phyloP scores from a whole-genome alignment of 768 basidiomycete genomes.

The Russula virescens region DNA sequence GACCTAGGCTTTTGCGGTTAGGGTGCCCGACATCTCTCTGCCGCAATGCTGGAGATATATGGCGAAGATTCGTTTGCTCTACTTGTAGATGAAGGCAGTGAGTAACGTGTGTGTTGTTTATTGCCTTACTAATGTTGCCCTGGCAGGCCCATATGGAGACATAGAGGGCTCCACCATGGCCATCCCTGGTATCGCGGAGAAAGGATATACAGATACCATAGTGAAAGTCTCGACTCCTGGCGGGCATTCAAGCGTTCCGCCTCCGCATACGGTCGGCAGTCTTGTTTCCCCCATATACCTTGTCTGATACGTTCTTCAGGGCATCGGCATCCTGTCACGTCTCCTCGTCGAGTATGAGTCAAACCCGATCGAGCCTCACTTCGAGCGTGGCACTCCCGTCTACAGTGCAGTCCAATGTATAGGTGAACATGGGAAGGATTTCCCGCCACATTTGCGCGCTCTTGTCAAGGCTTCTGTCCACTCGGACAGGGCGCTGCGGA shows the following conservation, averaged over 20 bases:
- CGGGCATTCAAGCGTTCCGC: constrained; percentile 85
- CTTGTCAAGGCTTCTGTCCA: constrained; percentile 28
- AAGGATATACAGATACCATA: constrained; percentile 58
- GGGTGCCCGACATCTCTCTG: constrained; percentile 50
- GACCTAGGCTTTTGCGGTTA: constrained; percentile 25
- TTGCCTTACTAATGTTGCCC: neutral
- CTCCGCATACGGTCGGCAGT: constrained; percentile 60
- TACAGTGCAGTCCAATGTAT: constrained; percentile 39
- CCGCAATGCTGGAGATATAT: constrained; percentile 51
- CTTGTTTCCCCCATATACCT: neutral
- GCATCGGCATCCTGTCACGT: constrained; percentile 71
- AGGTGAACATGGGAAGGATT: constrained; percentile 37
- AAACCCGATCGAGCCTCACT: constrained; percentile 26
- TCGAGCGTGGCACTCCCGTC: constrained; percentile 30
- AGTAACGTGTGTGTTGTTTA: constrained; percentile 22
- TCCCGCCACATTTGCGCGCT: constrained; percentile 31
- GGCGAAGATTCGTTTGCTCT: constrained; percentile 70
- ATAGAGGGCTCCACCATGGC: constrained; percentile 52
- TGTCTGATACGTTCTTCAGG: constrained; percentile 8
- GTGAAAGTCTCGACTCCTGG: constrained; percentile 67
- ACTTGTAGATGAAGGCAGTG: constrained; percentile 85
- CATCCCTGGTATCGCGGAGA: constrained; percentile 62
- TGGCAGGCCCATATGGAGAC: constrained; percentile 45
- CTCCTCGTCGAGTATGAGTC: constrained; percentile 22
- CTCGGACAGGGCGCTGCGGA: constrained; percentile 31